phyloP scores from a whole-genome alignment of 2,329 filamentous ascomycete species.

The Colletotrichum acutatum region DNA sequence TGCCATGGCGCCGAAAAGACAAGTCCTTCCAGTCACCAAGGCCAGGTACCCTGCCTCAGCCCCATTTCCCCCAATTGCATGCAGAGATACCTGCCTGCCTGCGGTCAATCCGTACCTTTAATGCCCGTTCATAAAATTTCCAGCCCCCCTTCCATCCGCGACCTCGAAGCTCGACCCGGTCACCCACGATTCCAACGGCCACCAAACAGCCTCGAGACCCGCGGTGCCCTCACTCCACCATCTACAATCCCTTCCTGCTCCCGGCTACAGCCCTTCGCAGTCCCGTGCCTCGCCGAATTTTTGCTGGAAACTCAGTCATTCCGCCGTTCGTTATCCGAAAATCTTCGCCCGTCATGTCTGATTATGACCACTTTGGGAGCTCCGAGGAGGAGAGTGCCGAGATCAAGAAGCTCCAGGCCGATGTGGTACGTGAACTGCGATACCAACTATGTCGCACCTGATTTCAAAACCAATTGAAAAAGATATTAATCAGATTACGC shows the following conservation, averaged over 20 bases:
- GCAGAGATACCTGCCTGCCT: conserved; percentile 1
- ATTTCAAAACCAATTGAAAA: neutral
- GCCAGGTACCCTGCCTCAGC: conserved; percentile 24
- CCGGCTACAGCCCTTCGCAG: conserved; percentile 6
- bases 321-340: conserved; percentile 24
- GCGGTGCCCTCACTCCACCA: conserved; percentile 17
- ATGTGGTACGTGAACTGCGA: conserved; percentile 73
- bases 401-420: conserved; percentile 80
- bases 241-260: conserved; percentile 17
- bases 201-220: conserved; percentile 21
- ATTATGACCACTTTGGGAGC: conserved; percentile 76
- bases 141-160: conserved; percentile 33
- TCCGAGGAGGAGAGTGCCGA: conserved; percentile 85
- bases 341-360: conserved; percentile 65
- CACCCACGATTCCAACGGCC: conserved; percentile 20
- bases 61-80: conserved; percentile 23
- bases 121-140: conserved; percentile 33
- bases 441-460: neutral
- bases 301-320: neutral
- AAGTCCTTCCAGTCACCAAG: neutral
- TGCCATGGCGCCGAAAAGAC: conserved; percentile 1
- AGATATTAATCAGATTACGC: neutral
- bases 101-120: neutral
- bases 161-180: conserved; percentile 23
- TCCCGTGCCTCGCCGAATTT: conserved; percentile 1